Evolutionary conservation across 345 rosid genomes (phyloP).

Genomic region (Adansonia digitata): DNA sequence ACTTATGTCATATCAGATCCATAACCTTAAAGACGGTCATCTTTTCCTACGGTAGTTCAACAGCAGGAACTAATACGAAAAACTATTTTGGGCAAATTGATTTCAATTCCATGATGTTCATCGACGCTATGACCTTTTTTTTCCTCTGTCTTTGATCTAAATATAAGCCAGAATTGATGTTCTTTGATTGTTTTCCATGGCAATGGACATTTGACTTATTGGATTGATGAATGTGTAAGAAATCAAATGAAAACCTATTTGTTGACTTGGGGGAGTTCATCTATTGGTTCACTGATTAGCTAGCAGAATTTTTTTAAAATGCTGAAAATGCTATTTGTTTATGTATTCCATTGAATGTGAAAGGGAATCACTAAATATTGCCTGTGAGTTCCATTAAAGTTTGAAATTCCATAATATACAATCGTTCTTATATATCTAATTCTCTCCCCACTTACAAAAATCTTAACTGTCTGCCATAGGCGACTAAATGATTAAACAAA

Average conservation of each 20-base stretch:
- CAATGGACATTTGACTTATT: not conserved
- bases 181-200: not conserved
- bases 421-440: too few relatives aligned
- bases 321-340: not conserved
- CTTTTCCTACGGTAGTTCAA: slow-evolving; percentile 20
- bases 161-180: not conserved
- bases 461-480: not conserved
- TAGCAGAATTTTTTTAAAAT: not conserved
- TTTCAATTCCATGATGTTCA: not conserved
- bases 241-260: not conserved
- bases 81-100: not conserved
- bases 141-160: not conserved
- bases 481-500: not conserved
- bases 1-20: slow-evolving; percentile 23
- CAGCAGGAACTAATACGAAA: not conserved
- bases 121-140: not conserved
- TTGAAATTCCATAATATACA: not conserved
- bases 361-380: not conserved
- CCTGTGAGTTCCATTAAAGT: not conserved
- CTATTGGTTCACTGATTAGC: not conserved
- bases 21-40: slow-evolving; percentile 20
- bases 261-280: not conserved
- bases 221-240: not conserved
- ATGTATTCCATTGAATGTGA: not conserved
- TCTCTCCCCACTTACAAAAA: not conserved